A percentile compares a stretch with the other conserved stretches of the same genome.
Evolutionary conservation across 2,329 filamentous ascomycete genomes (phyloP).

Genomic region (Trichoderma koningiopsis): DNA sequence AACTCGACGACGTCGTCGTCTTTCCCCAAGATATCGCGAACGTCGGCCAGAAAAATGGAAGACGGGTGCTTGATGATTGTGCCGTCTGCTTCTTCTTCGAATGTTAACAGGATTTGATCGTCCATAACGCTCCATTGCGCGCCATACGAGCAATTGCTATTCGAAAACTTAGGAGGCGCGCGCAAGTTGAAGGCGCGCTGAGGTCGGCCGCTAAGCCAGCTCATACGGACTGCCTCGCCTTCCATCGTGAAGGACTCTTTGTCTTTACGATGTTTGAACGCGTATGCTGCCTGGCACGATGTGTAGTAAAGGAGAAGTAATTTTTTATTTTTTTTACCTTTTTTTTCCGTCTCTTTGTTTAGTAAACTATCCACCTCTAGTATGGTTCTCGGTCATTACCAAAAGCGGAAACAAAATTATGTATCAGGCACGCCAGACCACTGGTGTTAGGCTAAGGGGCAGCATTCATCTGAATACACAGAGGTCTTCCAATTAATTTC

Average conservation of each 20-base stretch:
- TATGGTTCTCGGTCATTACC: not conserved
- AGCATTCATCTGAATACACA: not conserved
- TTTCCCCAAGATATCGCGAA: not conserved
- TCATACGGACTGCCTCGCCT: not conserved
- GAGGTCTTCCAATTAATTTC: not conserved
- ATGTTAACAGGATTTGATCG: slow-evolving; percentile 15
- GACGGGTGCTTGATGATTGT: not conserved
- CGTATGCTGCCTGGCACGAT: not conserved
- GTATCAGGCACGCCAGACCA: no score
- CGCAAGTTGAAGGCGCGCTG: slow-evolving; percentile 9
- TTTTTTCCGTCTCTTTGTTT: not conserved
- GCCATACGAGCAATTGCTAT: not conserved
- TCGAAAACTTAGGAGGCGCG: not conserved
- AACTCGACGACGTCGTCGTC: slow-evolving; percentile 1
- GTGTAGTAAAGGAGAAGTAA: not conserved
- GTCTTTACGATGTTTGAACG: not conserved
- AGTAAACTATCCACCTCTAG: not conserved
- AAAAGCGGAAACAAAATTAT: not conserved
- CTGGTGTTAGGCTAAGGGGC: no score
- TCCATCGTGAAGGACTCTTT: not conserved
- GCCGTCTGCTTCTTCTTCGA: not conserved
- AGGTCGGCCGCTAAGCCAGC: slow-evolving; percentile 15
- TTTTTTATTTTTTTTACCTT: not conserved
- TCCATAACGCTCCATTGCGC: slow-evolving; percentile 22
- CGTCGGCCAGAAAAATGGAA: not conserved